A percentile compares a stretch with the other conserved stretches of the same genome.
phyloP scores from a whole-genome alignment of 371 early-diverging fungal species.

The Nematocida homosporus region DNA sequence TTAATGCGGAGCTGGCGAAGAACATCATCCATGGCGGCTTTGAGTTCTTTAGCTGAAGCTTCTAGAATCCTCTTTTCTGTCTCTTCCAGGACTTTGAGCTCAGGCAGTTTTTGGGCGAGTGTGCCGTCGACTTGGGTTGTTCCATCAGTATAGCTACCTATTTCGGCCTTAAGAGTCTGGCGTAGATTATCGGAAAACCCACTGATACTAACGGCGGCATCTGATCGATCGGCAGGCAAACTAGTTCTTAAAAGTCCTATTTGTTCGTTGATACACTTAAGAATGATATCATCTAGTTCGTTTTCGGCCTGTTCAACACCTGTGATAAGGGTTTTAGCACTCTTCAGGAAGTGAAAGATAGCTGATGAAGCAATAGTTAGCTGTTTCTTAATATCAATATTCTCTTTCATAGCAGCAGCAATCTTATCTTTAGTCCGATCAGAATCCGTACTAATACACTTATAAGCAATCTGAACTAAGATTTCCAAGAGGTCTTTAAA shows the following conservation, averaged over 20 bases:
- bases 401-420: not conserved
- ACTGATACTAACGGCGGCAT: not conserved
- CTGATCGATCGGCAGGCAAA: not conserved
- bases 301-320: constrained; percentile 46
- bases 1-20: not conserved
- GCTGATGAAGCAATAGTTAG: not conserved
- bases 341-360: constrained; percentile 20
- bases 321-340: constrained; percentile 4
- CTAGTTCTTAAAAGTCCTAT: not conserved
- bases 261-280: constrained; percentile 32
- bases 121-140: not conserved
- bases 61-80: constrained; percentile 3
- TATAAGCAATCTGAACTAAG: constrained; percentile 28
- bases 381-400: not conserved
- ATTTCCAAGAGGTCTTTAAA: constrained; percentile 26
- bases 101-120: constrained; percentile 20
- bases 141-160: not conserved
- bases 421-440: not conserved
- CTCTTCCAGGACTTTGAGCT: constrained; percentile 3
- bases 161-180: constrained; percentile 7
- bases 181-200: constrained; percentile 3
- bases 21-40: not conserved
- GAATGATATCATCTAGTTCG: constrained; percentile 50
- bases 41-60: constrained; percentile 5
- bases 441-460: constrained; percentile 10